Base-by-base conservation (phyloP, 1,284 basidiomycete genomes). In the Malassezia brasiliensis region DNA sequence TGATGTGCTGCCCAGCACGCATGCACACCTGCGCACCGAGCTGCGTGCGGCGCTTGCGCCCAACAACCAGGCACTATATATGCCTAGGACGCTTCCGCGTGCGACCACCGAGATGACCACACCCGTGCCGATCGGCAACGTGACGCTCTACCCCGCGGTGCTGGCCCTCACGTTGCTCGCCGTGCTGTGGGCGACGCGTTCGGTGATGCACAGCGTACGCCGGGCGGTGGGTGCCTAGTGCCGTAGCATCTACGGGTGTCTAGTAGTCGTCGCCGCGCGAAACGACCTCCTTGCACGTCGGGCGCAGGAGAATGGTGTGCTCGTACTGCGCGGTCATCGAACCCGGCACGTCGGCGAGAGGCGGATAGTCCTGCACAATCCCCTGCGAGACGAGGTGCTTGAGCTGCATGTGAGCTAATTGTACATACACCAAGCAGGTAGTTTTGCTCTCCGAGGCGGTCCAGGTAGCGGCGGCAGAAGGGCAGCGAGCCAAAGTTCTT, bases 401-500 rank as follows among this genome's bases (percentile, higher is more conserved):
- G 53, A 96, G 79, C 40, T 42, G 40, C 40, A 19, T 42, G 17
- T 15, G 40, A 10, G 12, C 6, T 2, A 8, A 5, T 17, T 14
- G 20, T 42, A 42, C 40, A 22, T 42, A 42, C 40, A 48, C 70
- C 94, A 32, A 96, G 79, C 34, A 96, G 79, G 73, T 99, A 96
- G 76, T 87, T 90, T 78, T 84, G 88, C 79, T 96, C 91, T n/a
- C 94, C 94, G 2, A 81, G 78, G 4, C 72, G 59, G 50, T 74
- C 94, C 32, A 98, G 81, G 76, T 98, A 98, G 54, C 94, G 80
- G 60, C 93, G 81, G 76, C 93, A 98, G 78, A 90, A 99, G 4
- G 94, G 93, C 53, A 99, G 77, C 3, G 90, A 91, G 42, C 90
- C 91, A 76, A 98, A 99, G 76, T 89, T 85, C 76, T 84, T 87